These are phyloP conservation scores for Macrocybe gigantea DNA, from an alignment of 768 basidiomycete species.

Conservation along the genomic window DNA sequence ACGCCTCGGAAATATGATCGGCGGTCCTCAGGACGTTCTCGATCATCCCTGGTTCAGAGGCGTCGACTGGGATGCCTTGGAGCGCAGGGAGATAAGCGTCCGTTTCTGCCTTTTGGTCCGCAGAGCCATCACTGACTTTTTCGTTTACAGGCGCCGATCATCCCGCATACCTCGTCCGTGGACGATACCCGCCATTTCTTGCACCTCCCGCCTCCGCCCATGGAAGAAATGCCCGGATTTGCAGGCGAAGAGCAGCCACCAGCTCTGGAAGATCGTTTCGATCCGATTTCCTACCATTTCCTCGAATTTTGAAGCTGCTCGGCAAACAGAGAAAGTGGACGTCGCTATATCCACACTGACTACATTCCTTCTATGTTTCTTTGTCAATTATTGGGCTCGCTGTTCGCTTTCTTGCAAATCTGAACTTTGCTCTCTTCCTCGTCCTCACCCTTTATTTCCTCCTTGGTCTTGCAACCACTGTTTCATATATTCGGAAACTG, in stretches of 20 bases:
- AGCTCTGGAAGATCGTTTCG: constrained; percentile 57
- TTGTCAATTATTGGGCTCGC: not conserved
- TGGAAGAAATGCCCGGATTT: constrained; percentile 79
- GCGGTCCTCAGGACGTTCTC: constrained; percentile 87
- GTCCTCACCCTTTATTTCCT: constrained; percentile 2
- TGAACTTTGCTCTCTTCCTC: constrained; percentile 6
- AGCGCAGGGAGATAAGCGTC: constrained; percentile 82
- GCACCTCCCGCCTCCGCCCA: constrained; percentile 66
- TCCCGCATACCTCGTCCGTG: constrained; percentile 71
- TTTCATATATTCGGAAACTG: not conserved
- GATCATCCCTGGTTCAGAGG: constrained; percentile 94
- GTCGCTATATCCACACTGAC: constrained; percentile 12
- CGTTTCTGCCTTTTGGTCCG: constrained; percentile 16
- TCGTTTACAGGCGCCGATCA: constrained; percentile 67
- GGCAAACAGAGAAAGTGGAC: too few species aligned
- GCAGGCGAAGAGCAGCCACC: constrained; percentile 55
- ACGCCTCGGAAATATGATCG: constrained; percentile 88
- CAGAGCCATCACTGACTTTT: constrained; percentile 5
- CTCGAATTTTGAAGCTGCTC: constrained; percentile 54
- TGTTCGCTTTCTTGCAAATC: constrained; percentile 9
- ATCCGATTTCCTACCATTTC: constrained; percentile 67
- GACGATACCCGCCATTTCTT: constrained; percentile 88
- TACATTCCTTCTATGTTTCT: constrained; percentile 5
- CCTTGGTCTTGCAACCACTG: constrained; percentile 9
- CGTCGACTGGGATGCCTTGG: constrained; percentile 87